Evolutionary conservation across 2,329 filamentous ascomycete species (phyloP), one percentile per base, ranked within the genome.

Genomic region (Pleurostoma richardsiae): DNA sequence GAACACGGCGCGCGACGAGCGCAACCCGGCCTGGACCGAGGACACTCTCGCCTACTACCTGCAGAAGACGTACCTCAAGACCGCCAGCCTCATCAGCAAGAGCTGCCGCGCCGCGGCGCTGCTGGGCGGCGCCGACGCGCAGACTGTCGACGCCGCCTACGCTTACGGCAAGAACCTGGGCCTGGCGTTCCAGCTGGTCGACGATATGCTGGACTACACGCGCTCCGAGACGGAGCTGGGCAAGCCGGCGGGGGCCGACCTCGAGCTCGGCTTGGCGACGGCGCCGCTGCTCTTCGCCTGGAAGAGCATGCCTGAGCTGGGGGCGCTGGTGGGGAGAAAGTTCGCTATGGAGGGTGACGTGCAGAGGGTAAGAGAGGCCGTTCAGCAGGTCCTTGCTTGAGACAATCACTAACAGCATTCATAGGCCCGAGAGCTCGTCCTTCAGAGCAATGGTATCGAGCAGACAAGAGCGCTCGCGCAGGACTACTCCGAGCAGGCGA

Each of bases 31-130:
- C 7, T 97, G 88, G 80, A 94, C 86, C 2, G 89, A 96, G 60
- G 88, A 96, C 45, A 88, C 90, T 1, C 79, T 99, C 51, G 80
- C 83, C 29, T 97, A 99, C 70, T 99, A 99, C 64, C 76, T 99
- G 43, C 90, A 96, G 64, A 99, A 99, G 77, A 99, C 94, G 29
- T 99, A 99, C 62, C 79, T 99, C 56, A 99, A 99, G 73, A 95
- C 90, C 2, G 94, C 94, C 4, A 95, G 88, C 54, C 73, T 99
- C 59, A 97, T 99, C 62, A 95, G 88, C 63, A 99, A 99, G 69
- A 95, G 88, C 30, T 97, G 92, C 67, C 85, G 94, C 43, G 90
- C 92, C 0, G 82, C 94, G 3, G 92, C 94, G 3, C 72, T 99
- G 41, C 76, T 99, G 19, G 91, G 94, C 30, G 83, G 88, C 10